These are phyloP conservation scores for Neurospora sp. DNA, from an alignment of 495 filamentous ascomycete genomes.

Conservation along the genomic window DNA sequence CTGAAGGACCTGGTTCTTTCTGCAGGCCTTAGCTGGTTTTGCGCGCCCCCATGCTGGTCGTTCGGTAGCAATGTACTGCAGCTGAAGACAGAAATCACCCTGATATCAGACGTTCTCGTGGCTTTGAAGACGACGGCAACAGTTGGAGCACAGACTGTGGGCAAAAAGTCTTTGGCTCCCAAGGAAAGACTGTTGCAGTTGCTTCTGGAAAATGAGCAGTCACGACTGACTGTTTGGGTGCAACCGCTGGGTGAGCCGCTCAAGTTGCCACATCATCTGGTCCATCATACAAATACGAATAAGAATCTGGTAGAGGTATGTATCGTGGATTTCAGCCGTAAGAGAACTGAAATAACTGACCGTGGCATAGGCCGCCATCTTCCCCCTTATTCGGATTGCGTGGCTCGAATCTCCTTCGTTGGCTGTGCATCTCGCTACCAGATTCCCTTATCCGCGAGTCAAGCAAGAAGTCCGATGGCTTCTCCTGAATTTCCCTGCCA, in stretches of 20 bases:
- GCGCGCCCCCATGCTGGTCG: constrained; percentile 74
- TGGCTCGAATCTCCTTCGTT: constrained; percentile 77
- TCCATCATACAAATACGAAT: constrained; percentile 26
- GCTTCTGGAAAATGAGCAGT: constrained; percentile 76
- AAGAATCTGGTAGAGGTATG: constrained; percentile 41
- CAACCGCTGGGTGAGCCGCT: constrained; percentile 62
- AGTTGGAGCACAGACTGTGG: constrained; percentile 45
- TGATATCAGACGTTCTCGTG: constrained; percentile 66
- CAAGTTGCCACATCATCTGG: constrained; percentile 8
- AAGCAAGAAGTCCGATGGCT: constrained; percentile 65
- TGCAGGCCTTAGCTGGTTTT: constrained; percentile 82
- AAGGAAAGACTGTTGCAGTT: constrained; percentile 73
- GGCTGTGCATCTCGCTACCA: constrained; percentile 67
- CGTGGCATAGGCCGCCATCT: constrained; percentile 35
- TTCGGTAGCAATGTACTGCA: constrained; percentile 91
- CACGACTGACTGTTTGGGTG: constrained; percentile 80
- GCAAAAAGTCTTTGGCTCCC: constrained; percentile 52
- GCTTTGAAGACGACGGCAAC: constrained; percentile 46
- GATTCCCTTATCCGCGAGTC: constrained; percentile 68
- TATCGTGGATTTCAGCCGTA: background rate
- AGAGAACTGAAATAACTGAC: background rate
- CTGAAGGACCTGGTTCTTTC: constrained; percentile 83
- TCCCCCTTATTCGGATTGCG: constrained; percentile 61
- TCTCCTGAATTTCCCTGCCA: constrained; percentile 72
- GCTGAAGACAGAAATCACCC: constrained; percentile 78